phyloP scores from a whole-genome alignment of 2,329 filamentous ascomycete genomes.

The Fusarium illudens region DNA sequence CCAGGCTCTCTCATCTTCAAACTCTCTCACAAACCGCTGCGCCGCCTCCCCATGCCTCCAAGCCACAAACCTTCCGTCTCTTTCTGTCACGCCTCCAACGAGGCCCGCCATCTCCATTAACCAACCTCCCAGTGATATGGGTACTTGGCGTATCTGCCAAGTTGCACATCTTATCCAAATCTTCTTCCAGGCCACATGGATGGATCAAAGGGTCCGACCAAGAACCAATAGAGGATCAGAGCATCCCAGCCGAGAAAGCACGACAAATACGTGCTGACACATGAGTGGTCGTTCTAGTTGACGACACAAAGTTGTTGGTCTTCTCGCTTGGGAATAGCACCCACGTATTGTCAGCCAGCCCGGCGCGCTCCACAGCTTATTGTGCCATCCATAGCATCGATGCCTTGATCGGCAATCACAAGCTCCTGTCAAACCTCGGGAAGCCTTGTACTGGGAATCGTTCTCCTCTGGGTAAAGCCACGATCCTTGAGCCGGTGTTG shows the following conservation, averaged over 20 bases:
- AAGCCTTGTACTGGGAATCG: conserved; percentile 50
- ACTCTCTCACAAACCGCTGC: conserved; percentile 28
- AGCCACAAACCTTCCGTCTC: conserved; percentile 43
- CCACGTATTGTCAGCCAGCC: conserved; percentile 49
- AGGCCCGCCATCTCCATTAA: conserved; percentile 44
- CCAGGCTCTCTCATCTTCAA: conserved; percentile 30
- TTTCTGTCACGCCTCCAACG: conserved; percentile 43
- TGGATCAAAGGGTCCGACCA: not conserved
- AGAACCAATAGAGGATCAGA: not conserved
- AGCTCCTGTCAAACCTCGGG: conserved; percentile 54
- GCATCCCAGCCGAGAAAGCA: conserved; percentile 48
- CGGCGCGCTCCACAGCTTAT: conserved; percentile 42
- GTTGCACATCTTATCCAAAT: conserved; percentile 57
- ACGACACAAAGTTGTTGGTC: conserved; percentile 54
- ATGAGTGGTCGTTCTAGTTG: conserved; percentile 61
- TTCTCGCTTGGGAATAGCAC: conserved; percentile 60
- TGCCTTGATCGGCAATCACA: conserved; percentile 54
- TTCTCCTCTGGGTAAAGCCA: conserved; percentile 47
- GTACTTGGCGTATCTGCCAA: conserved; percentile 44
- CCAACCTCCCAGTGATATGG: conserved; percentile 40
- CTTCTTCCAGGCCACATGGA: conserved; percentile 44
- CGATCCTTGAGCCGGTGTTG: conserved; percentile 36
- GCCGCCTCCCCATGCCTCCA: conserved; percentile 41
- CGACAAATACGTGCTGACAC: conserved; percentile 56
- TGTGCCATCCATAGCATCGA: conserved; percentile 52